Base-by-base conservation (phyloP, 2,329 filamentous ascomycete species). In the Colletotrichum gloeosporioides region DNA sequence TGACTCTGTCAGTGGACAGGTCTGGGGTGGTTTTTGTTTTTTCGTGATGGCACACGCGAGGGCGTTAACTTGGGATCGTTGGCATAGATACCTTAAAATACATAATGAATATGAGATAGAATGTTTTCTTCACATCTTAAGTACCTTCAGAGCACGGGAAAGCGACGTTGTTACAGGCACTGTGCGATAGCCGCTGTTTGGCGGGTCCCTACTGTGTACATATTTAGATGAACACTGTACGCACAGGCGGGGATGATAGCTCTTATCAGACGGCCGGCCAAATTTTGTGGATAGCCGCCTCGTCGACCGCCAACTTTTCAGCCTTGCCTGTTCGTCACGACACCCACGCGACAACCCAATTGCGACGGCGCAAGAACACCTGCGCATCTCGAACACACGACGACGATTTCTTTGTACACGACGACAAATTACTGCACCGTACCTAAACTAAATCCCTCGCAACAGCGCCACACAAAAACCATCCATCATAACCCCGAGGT, bases 21-120 rank as follows among this genome's bases (percentile, higher is more conserved):
- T 95, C 93, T 53, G 97, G 97, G 1, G 93, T 96, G 83, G 92
- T 99, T 62, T 98, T 97, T 88, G 93, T 98, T 69, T 98, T 93
- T 82, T 77, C 77, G 13, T 78, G 69, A 63, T 16, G 67, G 49
- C 29, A 32, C 31, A 5, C 9, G 22, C 36, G 10, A 31, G 18
- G 74, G 69, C 74, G 62, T 75, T 77, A 22, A 49, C 7, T 61
- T 22, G 29, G 27, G 27, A 57, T 36, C 63, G 13, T 55, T 39
- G 6, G 36, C 31, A 64, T 61, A 68, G 74, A 77, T 77, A 77
- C 61, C 74, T 69, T 32, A 65, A 68, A 64, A 77, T 13, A 73
- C 25, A 16, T 68, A 57, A 57, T 31, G 8, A 49, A 25, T 16
- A 73, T 27, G 39, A 22, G 16, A 55, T 31, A 71, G 29, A 36